Evolutionary conservation across 1,284 basidiomycete species (phyloP), one percentile per base, ranked within the genome.

Genomic region (Heterobasidion occidentale): DNA sequence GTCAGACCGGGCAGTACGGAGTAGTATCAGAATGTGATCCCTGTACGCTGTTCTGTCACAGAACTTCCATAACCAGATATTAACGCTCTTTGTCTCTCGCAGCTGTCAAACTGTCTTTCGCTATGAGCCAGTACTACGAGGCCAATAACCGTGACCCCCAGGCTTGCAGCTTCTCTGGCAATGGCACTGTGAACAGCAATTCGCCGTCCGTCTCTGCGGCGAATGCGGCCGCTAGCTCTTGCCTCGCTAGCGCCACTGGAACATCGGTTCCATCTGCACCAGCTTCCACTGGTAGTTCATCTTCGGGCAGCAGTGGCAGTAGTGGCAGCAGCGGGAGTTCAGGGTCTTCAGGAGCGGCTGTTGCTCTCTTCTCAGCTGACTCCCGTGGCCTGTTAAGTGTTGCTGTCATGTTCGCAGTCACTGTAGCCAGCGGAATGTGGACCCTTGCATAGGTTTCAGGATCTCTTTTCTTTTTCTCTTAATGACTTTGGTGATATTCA

Each of bases 81-180:
- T 56, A 36, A 59, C 46, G 36, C 48, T 53, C 7, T 36, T 60
- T 62, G 56, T 68, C 59, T 36, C 60, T 17, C 60, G 67, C 70
- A 83, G 88, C 79, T 38, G 78, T 86, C 70, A 88, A 92, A 75
- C 74, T 93, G 51, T 91, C 89, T 42, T 96, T 85, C 70, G 85
- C 87, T 56, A 90, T 96, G 81, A 88, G 81, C 65, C 74, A 85
- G 59, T 94, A 82, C 71, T 95, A 88, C 68, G 83, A 90, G 67
- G 67, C 75, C 46, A 81, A 80, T 56, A 79, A 79, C 67, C 78
- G 80, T 61, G 74, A 84, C 55, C 67, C 72, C 9, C 72, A 80
- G 53, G 77, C 88, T 7, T 92, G 90, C 71, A 77, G 76, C 74
- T 96, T 95, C 69, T 70, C 69, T 52, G 92, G 92, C 15, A 96